phyloP scores from a whole-genome alignment of 352 stramenopile species.

The Thraustochytrium sp. region DNA sequence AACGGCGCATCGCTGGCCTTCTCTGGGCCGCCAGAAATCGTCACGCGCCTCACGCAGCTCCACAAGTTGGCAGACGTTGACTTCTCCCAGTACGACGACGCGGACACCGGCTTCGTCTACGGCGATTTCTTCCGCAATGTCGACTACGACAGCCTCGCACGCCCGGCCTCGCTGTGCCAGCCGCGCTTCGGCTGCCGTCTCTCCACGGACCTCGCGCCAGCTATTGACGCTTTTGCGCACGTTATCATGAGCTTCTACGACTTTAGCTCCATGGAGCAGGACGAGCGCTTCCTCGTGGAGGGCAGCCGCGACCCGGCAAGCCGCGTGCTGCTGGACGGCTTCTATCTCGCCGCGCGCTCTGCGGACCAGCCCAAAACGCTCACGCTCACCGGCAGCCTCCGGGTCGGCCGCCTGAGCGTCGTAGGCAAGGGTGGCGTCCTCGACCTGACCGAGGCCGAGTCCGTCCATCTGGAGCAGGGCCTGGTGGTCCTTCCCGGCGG shows the following conservation, averaged over 20 bases:
- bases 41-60: neutral
- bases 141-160: neutral
- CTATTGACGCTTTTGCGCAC: slow-evolving; percentile 29
- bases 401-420: slow-evolving; percentile 17
- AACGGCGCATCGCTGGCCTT: neutral
- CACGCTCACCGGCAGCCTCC: neutral
- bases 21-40: neutral
- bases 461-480: slow-evolving; percentile 10
- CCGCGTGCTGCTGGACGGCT: neutral
- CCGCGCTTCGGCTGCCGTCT: slow-evolving; percentile 16
- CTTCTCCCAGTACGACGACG: slow-evolving; percentile 14
- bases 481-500: slow-evolving; percentile 26
- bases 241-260: slow-evolving; percentile 41
- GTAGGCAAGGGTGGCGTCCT: neutral
- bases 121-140: neutral
- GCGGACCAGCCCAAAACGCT: neutral
- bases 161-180: slow-evolving; percentile 1
- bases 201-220: neutral
- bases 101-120: neutral
- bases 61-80: neutral
- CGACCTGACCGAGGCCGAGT: neutral
- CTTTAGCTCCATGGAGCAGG: slow-evolving; percentile 26
- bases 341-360: neutral
- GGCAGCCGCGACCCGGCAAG: neutral
- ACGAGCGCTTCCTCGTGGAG: neutral